Evolutionary conservation across 2,329 filamentous ascomycete species (phyloP).

Genomic region (Claviceps africana): DNA sequence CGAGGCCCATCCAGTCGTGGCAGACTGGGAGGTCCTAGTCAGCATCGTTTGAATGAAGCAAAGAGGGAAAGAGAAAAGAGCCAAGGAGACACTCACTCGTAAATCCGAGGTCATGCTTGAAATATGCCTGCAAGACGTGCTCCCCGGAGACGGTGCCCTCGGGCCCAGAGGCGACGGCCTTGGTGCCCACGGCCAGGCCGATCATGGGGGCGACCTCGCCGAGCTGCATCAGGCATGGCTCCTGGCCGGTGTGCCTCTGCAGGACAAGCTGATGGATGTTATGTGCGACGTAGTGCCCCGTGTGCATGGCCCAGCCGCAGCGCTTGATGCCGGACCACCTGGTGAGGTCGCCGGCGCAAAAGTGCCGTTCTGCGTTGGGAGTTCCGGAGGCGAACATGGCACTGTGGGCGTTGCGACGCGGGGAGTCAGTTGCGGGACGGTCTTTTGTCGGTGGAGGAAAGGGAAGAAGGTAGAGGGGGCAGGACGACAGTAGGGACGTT

Average conservation of each 20-base stretch:
- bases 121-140: conserved; percentile 49
- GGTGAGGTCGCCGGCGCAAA: conserved; percentile 55
- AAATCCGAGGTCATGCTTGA: conserved; percentile 54
- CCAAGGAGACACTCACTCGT: conserved; percentile 33
- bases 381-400: conserved; percentile 31
- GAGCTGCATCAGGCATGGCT: conserved; percentile 35
- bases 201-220: conserved; percentile 50
- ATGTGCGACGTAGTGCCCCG: conserved; percentile 49
- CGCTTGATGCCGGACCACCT: conserved; percentile 69
- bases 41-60: neutral
- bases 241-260: conserved; percentile 21
- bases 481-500: neutral
- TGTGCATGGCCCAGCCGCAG: conserved; percentile 61
- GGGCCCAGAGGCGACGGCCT: conserved; percentile 49
- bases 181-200: conserved; percentile 55
- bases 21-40: conserved; percentile 26
- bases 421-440: neutral
- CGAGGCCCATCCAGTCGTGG: conserved; percentile 39
- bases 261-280: conserved; percentile 55
- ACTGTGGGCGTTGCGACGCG: neutral
- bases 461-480: too few relatives aligned
- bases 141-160: conserved; percentile 45
- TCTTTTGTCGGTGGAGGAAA: neutral
- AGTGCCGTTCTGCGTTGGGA: conserved; percentile 47
- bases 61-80: neutral